These are phyloP conservation scores for Vitis vinifera DNA, from an alignment of 164 flowering plant genomes.

Conservation along the genomic window ASM3070453v1 NC_081810.1:7768001-7768500, in stretches of 20 bases:
- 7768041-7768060: neutral
- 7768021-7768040: conserved; percentile 1
- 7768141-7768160: neutral
- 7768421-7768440: neutral
- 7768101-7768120: conserved; percentile 12
- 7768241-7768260: neutral
- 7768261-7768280: neutral
- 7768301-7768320: neutral
- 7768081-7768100: neutral
- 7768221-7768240: neutral
- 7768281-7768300: neutral
- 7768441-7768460: neutral
- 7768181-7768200: conserved; percentile 18
- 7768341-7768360: neutral
- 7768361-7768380: neutral
- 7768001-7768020: conserved; percentile 2
- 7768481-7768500: conserved; percentile 1
- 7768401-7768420: neutral
- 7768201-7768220: neutral
- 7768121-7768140: conserved; percentile 8
- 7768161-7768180: neutral
- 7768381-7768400: neutral
- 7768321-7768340: neutral
- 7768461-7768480: conserved; percentile 1
- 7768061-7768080: neutral